Base-by-base conservation (phyloP, 1,284 basidiomycete species). In the Ceratobasidium sp. region DNA sequence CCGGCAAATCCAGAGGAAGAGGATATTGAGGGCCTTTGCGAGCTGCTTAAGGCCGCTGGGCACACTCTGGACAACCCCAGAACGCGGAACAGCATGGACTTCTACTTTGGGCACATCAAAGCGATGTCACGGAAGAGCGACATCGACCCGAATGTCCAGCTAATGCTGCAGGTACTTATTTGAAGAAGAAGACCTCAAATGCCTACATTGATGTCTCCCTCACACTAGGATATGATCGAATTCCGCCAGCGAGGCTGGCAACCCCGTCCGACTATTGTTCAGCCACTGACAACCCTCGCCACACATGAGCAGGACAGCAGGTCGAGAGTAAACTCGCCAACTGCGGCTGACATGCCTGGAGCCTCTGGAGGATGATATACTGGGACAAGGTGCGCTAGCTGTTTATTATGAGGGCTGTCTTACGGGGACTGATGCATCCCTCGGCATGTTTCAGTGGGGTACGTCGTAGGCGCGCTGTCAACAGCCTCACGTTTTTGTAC, bases 1-100 rank as follows among this genome's bases (percentile, higher is more conserved):
- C 93, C 96, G 78, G 92, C 95, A 79, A 94, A 95, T 83, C 97
- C 97, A 0, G 96, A 98, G 83, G 97, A 99, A 86, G 97, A 98
- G 86, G 96, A 98, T 83, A 94, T 99, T 81, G 97, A 99, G 88
- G 95, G 93, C 65, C 89, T 98, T 79, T 97, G 96, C 89, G 96
- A 96, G 85, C 89, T 99, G 75, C 86, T 99, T 79, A 90, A 92
- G 55, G 99, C 96, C 4, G 94, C 98, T 78, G 97, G 97, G 74
- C 88, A 88, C 78, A 87, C 90, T 54, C 90, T 98, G 78, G 97
- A 98, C 83, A 91, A 90, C 0, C 84, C 85, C n/a, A 96, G 95
- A 87, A 94, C 94, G 59, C 89, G 90, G 69, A 90, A 89, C 20
- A 93, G 96, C 82, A 94, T 99, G 90, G 93, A 95, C 82, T 92